phyloP scores from a whole-genome alignment of 306 rosid genomes.

The Malus asiatica region DNA sequence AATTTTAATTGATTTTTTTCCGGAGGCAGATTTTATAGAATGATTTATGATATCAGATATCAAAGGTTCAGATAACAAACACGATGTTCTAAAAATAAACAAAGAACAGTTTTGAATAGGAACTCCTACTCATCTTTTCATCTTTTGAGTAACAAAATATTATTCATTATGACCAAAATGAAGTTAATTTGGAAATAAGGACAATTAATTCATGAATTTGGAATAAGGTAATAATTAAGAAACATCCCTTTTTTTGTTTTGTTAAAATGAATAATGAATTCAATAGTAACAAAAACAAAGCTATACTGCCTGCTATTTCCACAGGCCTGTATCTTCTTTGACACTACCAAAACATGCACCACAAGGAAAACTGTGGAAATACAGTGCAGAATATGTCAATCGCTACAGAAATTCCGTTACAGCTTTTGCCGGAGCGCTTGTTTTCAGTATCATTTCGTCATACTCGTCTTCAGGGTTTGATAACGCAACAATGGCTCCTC shows the following conservation, averaged over 20 bases:
- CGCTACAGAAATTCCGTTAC: slow-evolving; percentile 53
- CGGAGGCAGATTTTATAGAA: fast-evolving
- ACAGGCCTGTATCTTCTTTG: slow-evolving; percentile 2
- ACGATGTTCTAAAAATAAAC: too few species aligned
- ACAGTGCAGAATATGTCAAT: background rate
- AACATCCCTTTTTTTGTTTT: background rate
- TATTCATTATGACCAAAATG: too few species aligned
- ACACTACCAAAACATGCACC: background rate
- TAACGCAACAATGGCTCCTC: slow-evolving; percentile 88
- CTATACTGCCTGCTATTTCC: slow-evolving; percentile 8
- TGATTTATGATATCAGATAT: too few species aligned
- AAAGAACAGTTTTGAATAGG: too few species aligned
- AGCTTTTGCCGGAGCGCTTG: slow-evolving; percentile 72
- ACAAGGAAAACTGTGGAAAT: background rate
- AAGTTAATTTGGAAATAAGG: too few species aligned
- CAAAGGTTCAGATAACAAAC: too few species aligned
- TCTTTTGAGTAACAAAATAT: too few species aligned
- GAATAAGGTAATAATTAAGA: background rate
- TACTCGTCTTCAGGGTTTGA: slow-evolving; percentile 87
- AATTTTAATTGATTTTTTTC: too few species aligned
- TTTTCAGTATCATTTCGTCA: slow-evolving; percentile 85
- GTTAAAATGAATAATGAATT: background rate
- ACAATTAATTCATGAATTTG: too few species aligned
- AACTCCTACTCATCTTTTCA: too few species aligned
- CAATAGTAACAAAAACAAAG: background rate